Base-by-base conservation (phyloP, 2,329 filamentous ascomycete species). In the Podosphaera leucotricha region DNA sequence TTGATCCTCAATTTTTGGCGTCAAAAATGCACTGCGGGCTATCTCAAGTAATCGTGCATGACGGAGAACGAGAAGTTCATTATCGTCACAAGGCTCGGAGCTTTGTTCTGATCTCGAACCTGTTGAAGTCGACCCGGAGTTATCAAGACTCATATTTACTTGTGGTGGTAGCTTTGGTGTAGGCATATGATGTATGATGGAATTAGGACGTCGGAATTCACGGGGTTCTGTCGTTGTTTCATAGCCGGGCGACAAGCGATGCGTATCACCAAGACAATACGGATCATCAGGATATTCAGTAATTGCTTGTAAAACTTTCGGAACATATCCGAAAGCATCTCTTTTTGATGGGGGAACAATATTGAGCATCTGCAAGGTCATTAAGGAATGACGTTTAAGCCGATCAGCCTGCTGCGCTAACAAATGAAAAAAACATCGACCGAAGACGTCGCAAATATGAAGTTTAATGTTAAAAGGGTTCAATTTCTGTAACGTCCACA, bases 371-470 rank as follows among this genome's bases (percentile, higher is more conserved):
- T 44, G 42, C n/a, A 44, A 26, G 7, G 42, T 44, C n/a, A 38
- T 18, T 16, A 44, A 35, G 18, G 42, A 44, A 38, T 44, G 11
- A 13, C 13, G 33, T 38, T 44, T 20, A 11, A 37, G 42, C 16
- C 33, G 22, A 26, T 44, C 42, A 39, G 43, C 43, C 10, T 40
- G 41, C 16, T 41, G 26, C 5, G 37, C 41, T 3, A 47, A 21
- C 6, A 45, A 33, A 33, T 47, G 46, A 24, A 47, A 43, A 20
- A 47, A 46, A 16, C 26, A 41, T 35, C 47, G 41, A 8, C 49
- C 47, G 41, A 50, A 46, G 18, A 47, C 6, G 41, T 50, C 49
- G 19, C 43, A 46, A 7, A 49, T 42, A 2, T 45, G 41, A 33
- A 48, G 42, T 28, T 43, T 40, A 18, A 50, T 37, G 15, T 48